Evolutionary conservation across 1,284 basidiomycete genomes (phyloP).

Genomic region (Cryptococcus wingfieldii): DNA sequence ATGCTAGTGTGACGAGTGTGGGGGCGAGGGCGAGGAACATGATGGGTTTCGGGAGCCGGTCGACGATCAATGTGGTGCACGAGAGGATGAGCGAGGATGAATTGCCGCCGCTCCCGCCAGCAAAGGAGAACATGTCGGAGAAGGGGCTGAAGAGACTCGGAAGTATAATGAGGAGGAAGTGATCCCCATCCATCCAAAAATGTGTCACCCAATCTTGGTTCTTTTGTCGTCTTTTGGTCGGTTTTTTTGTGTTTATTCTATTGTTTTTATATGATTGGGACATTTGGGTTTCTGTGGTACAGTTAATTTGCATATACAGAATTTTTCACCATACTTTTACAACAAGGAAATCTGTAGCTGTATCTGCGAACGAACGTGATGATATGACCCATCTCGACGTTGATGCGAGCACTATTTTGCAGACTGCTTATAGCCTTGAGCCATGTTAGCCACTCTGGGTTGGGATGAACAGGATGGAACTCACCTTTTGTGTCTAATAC

Average conservation of each 20-base stretch:
- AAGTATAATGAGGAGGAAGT: constrained; percentile 28
- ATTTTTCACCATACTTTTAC: not conserved
- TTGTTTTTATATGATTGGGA: not conserved
- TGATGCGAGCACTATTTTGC: constrained; percentile 21
- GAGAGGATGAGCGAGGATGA: not conserved
- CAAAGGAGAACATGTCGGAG: constrained; percentile 1
- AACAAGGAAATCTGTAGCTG: too few species aligned
- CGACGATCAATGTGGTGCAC: constrained; percentile 1
- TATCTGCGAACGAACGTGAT: not conserved
- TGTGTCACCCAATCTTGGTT: not conserved
- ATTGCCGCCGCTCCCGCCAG: not conserved
- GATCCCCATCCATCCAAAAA: not conserved
- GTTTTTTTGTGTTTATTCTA: not conserved
- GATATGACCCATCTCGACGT: not conserved
- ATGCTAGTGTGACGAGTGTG: not conserved
- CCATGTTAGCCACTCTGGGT: too few species aligned
- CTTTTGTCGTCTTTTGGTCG: not conserved
- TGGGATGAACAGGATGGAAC: constrained; percentile 1
- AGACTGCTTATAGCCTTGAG: constrained; percentile 40
- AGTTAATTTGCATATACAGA: not conserved
- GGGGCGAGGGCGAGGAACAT: constrained; percentile 10
- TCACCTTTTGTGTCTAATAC: constrained; percentile 42
- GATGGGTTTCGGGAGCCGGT: not conserved
- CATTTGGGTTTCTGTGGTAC: not conserved
- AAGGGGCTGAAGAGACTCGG: constrained; percentile 33